These are phyloP conservation scores for Globisporangium sylvaticum DNA, from an alignment of 352 stramenopile species.

Conservation along the genomic window DNA sequence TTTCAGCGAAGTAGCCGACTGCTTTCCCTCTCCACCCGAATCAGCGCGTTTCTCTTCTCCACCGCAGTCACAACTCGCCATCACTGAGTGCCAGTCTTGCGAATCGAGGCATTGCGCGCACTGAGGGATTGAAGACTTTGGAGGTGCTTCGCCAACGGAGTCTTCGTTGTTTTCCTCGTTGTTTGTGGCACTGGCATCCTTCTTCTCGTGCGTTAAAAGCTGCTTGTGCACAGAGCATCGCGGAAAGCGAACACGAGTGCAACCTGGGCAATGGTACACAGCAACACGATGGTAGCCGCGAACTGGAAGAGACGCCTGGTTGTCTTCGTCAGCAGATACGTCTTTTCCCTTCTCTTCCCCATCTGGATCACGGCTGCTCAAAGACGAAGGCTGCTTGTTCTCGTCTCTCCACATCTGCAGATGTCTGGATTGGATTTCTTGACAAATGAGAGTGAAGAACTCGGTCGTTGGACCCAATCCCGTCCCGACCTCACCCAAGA, in stretches of 20 bases:
- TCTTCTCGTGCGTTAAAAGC: constrained; percentile 58
- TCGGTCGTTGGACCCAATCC: constrained; percentile 72
- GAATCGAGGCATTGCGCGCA: constrained; percentile 51
- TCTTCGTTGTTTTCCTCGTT: constrained; percentile 9
- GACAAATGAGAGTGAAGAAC: constrained; percentile 72
- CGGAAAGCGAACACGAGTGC: constrained; percentile 46
- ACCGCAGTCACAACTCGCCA: constrained; percentile 29
- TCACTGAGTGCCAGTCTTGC: constrained; percentile 34
- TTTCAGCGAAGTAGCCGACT: constrained; percentile 21
- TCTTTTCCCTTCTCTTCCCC: constrained; percentile 18
- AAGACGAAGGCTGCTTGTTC: constrained; percentile 14
- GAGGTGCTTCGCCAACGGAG: not conserved
- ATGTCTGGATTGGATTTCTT: constrained; percentile 62
- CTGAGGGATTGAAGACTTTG: constrained; percentile 33
- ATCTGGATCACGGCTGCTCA: constrained; percentile 17
- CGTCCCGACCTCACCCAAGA: constrained; percentile 73
- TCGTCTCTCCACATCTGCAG: constrained; percentile 61
- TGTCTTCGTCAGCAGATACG: not conserved
- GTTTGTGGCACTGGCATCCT: constrained; percentile 1
- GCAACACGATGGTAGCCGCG: constrained; percentile 71
- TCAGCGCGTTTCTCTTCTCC: not conserved
- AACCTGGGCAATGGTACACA: constrained; percentile 52
- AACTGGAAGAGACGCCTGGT: constrained; percentile 32
- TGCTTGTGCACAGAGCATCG: constrained; percentile 40
- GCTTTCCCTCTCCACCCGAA: constrained; percentile 7